phyloP scores from a whole-genome alignment of 1,139 yeast species.

The Nakaseomyces kungkrabaensis region DNA sequence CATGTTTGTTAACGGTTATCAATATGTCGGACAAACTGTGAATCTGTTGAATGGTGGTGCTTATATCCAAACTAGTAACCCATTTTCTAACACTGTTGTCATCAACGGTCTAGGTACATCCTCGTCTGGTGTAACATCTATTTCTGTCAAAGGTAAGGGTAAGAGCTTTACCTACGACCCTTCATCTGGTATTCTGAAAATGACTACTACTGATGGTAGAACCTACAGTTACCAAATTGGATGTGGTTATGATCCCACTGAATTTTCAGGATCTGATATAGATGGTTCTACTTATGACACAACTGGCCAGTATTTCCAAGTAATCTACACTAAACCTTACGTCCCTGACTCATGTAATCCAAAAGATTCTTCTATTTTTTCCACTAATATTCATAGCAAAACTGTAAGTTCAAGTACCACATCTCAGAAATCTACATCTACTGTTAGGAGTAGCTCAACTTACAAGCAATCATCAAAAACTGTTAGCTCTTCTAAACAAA shows the following conservation, averaged over 20 bases:
- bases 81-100: background rate
- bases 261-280: background rate
- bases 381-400: background rate
- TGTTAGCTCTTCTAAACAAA: background rate
- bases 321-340: background rate
- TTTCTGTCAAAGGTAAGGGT: background rate
- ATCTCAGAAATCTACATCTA: background rate
- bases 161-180: background rate
- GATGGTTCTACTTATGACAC: background rate
- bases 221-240: conserved; percentile 1
- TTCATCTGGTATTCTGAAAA: background rate
- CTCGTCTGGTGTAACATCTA: background rate
- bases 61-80: background rate
- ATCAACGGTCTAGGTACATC: background rate
- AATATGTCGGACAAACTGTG: background rate
- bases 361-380: background rate
- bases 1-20: background rate
- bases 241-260: background rate
- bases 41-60: background rate
- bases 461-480: background rate
- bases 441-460: background rate
- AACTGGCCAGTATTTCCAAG: background rate
- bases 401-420: background rate
- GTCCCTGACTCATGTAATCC: background rate
- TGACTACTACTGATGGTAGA: background rate